Base-by-base conservation (phyloP, 2,329 filamentous ascomycete species). In the Diplodia intermedia region DNA sequence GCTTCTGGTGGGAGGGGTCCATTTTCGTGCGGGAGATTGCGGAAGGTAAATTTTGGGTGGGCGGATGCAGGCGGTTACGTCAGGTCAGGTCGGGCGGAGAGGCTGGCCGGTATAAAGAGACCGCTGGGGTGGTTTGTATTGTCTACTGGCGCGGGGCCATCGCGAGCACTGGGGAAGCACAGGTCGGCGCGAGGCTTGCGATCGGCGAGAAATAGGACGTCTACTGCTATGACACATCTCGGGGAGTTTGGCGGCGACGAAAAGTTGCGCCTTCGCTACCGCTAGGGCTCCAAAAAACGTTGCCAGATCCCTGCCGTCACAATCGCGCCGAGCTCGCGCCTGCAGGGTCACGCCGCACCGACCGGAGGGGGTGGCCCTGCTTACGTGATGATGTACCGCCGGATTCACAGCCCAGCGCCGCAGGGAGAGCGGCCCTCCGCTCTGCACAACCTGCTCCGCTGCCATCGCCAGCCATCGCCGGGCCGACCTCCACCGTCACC, bases 1-100 rank as follows among this genome's bases (percentile, higher is more conserved):
- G 84, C 77, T 82, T 82, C 70, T 76, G 76, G 49, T 79, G 79
- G 69, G 80, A 79, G 69, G 80, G 78, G 71, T 83, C 80, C 84
- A 86, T 86, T 66, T 18, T 50, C 15, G 63, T 40, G 56, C 60
- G 60, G 60, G 60, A 63, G 60, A 63, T 14, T 52, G 60, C 60
- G 60, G 57, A 40, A 63, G 23, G 60, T 38, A 57, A 66, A 50
- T 52, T 66, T 66, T 66, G 65, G 65, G 53, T 26, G 26, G 11
- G 23, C 20, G n/a, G 33, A 11, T 20, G 52, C n/a, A n/a, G n/a
- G 63, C 40, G 18, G 65, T 49, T 66, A 57, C 50, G 65, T 66
- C 65, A 63, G 31, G 65, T 66, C 65, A 63, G 31, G 60, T 38
- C 31, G 60, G 18, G 40, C 38, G 29, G 11, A n/a, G 18, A 47